A percentile compares a stretch with the other conserved stretches of the same genome.
Conservation (phyloP, 2,329 filamentous ascomycete species). For the Cercospora sesami region DNA sequence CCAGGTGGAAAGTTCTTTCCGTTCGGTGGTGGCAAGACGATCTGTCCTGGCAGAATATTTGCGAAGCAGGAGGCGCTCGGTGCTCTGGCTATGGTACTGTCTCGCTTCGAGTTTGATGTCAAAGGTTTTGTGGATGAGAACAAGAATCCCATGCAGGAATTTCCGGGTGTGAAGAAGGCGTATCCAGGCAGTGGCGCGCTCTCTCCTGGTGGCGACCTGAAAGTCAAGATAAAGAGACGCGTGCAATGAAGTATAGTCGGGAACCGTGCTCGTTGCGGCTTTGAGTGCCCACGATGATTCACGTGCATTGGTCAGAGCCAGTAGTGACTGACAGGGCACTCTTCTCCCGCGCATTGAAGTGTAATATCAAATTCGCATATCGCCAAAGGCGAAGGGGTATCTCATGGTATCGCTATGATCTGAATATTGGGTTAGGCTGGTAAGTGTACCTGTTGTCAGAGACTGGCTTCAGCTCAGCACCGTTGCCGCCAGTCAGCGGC, state of each 20-base stretch:
- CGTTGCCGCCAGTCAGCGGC: conserved; percentile 20
- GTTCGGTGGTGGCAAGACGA: conserved; percentile 36
- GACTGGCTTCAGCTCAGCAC: conserved; percentile 15
- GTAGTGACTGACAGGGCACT: background rate
- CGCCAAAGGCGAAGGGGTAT: conserved; percentile 2
- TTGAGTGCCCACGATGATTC: background rate
- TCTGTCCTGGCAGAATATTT: conserved; percentile 34
- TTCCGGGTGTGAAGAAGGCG: conserved; percentile 28
- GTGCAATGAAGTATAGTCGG: background rate
- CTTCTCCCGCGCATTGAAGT: background rate
- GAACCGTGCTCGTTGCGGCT: background rate
- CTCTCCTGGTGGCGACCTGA: conserved; percentile 33
- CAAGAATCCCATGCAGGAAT: conserved; percentile 24
- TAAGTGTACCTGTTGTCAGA: conserved; percentile 21
- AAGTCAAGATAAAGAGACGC: conserved; percentile 27
- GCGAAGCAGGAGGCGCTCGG: conserved; percentile 37
- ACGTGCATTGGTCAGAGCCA: background rate
- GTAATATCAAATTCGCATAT: background rate
- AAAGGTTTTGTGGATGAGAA: conserved; percentile 30
- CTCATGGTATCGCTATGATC: conserved; percentile 9
- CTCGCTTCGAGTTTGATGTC: conserved; percentile 34
- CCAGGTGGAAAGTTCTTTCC: conserved; percentile 37
- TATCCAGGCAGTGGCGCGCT: conserved; percentile 32
- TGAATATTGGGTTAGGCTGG: conserved; percentile 24
- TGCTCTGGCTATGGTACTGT: conserved; percentile 32